phyloP scores from a whole-genome alignment of 148 eudicot species.

The Vaccinium myrtillus region DNA sequence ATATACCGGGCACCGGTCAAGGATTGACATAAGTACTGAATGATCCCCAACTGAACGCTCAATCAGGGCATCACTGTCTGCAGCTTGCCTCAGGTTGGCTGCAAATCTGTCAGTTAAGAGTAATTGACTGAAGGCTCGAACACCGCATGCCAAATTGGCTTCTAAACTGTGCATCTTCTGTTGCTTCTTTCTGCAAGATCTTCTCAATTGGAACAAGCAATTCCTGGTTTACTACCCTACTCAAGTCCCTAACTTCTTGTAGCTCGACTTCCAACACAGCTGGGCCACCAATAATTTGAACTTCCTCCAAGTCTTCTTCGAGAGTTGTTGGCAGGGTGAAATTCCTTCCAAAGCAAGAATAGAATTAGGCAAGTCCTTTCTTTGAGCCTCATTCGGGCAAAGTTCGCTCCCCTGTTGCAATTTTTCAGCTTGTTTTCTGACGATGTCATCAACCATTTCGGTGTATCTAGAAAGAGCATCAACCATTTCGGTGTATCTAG shows the following conservation, averaged over 20 bases:
- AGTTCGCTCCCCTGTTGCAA: slow-evolving; percentile 98
- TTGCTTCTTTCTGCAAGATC: slow-evolving; percentile 86
- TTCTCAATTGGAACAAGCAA: slow-evolving; percentile 88
- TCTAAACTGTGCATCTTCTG: slow-evolving; percentile 91
- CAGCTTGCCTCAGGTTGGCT: slow-evolving; percentile 90
- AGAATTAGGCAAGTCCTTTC: slow-evolving; percentile 96
- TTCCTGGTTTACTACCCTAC: slow-evolving; percentile 83
- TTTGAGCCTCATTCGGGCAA: slow-evolving; percentile 83
- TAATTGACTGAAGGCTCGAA: slow-evolving; percentile 96
- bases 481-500: slow-evolving; percentile 93
- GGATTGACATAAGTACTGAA: slow-evolving; percentile 85
- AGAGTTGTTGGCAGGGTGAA: slow-evolving; percentile 60
- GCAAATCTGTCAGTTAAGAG: slow-evolving; percentile 90
- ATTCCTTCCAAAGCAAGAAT: slow-evolving; percentile 82
- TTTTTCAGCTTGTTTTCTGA: slow-evolving; percentile 94
- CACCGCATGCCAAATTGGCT: slow-evolving; percentile 90
- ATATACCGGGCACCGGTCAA: slow-evolving; percentile 81
- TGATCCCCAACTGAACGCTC: slow-evolving; percentile 92
- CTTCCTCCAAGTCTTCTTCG: slow-evolving; percentile 97
- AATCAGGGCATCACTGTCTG: slow-evolving; percentile 89
- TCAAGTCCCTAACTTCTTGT: slow-evolving; percentile 82
- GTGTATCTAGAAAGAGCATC: too few species aligned
- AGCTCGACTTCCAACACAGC: slow-evolving; percentile 85
- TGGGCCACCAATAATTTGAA: slow-evolving; percentile 90
- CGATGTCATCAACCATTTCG: too few species aligned